Conservation (phyloP, 179 eudicot genomes). For the Kewa caespitosa region DNA sequence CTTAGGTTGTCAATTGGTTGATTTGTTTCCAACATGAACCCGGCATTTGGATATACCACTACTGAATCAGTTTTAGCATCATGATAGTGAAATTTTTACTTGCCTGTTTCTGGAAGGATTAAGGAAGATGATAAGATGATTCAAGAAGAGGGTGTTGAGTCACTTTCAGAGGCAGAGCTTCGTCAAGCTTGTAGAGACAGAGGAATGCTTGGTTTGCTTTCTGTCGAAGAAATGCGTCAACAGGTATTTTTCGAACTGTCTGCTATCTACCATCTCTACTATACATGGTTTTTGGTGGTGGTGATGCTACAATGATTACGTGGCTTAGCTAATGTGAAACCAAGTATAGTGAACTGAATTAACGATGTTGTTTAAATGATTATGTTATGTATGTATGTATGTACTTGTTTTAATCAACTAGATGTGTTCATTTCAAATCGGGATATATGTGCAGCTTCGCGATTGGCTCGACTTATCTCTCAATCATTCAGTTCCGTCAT, state of each 20-base stretch:
- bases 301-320: conserved; percentile 5
- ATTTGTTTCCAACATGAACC: neutral
- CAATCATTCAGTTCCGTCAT: conserved; percentile 75
- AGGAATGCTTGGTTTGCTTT: conserved; percentile 69
- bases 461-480: conserved; percentile 87
- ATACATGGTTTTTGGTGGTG: conserved; percentile 4
- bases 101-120: conserved; percentile 41
- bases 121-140: conserved; percentile 81
- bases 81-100: conserved; percentile 10
- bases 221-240: conserved; percentile 85
- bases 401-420: neutral
- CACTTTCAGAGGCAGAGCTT: conserved; percentile 85
- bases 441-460: conserved; percentile 49
- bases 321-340: neutral
- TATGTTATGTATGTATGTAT: conserved; percentile 1
- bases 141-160: conserved; percentile 76
- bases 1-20: neutral
- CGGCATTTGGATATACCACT: neutral
- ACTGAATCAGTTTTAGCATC: neutral
- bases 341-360: neutral
- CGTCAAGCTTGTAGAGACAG: conserved; percentile 86
- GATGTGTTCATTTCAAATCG: conserved; percentile 6
- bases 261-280: neutral
- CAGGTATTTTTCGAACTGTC: conserved; percentile 42
- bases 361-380: neutral